A percentile compares a stretch with the other conserved stretches of the same genome.
Evolutionary conservation across 345 rosid species (phyloP).

Genomic region (Salix brachista): DNA sequence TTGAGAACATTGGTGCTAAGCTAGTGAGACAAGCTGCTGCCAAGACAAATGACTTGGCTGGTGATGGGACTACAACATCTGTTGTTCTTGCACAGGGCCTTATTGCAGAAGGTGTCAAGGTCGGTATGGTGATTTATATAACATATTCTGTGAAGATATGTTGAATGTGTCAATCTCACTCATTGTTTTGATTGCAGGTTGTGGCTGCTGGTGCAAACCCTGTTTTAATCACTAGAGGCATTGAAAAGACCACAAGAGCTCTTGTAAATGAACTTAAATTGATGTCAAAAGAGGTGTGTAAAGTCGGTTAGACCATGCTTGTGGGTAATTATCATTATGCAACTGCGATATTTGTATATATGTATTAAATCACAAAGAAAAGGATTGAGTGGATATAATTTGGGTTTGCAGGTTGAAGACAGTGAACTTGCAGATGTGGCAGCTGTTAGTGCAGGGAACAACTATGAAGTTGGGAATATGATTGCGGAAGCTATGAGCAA

Average conservation of each 20-base stretch:
- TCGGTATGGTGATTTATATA: constrained; percentile 16
- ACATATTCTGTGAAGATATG: background rate
- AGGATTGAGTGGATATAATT: background rate
- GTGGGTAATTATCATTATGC: background rate
- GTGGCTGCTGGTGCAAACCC: constrained; percentile 99
- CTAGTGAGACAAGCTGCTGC: constrained; percentile 97
- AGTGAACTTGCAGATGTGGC: constrained; percentile 99
- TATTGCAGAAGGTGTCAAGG: constrained; percentile 97
- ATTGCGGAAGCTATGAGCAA: constrained; percentile 97
- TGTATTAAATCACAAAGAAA: background rate
- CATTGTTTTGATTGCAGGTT: constrained; percentile 44
- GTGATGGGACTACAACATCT: constrained; percentile 96
- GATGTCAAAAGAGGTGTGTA: constrained; percentile 79
- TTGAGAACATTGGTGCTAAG: constrained; percentile 97
- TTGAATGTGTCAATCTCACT: background rate
- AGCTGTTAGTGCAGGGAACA: constrained; percentile 98
- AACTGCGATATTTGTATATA: background rate
- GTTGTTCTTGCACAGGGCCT: constrained; percentile 99
- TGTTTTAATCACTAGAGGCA: constrained; percentile 87
- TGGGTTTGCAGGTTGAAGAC: constrained; percentile 74
- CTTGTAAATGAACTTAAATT: constrained; percentile 70
- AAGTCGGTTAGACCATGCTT: background rate
- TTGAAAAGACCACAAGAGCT: constrained; percentile 89
- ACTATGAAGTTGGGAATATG: constrained; percentile 86
- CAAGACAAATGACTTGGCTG: constrained; percentile 97